Base-by-base conservation (phyloP, 1,284 basidiomycete species). In the Melanopsichium pennsylvanicum region DNA sequence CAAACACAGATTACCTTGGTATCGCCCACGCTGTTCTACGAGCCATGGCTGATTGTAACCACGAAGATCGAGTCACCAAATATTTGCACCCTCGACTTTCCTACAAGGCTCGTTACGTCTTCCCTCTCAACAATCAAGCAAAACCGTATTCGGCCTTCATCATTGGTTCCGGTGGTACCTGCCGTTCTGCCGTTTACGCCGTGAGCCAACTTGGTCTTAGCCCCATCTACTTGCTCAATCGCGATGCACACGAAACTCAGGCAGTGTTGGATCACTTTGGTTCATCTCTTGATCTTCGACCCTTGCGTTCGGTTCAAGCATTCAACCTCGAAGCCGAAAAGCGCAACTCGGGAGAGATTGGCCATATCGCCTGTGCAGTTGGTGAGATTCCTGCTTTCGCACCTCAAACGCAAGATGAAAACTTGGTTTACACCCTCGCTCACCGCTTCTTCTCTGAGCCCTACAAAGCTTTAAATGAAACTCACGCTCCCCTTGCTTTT, bases 321-420 rank as follows among this genome's bases (percentile, higher is more conserved):
- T 73, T 45, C 47, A 46, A 67, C 4, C 33, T 19, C 2, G 63
- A 73, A 44, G 45, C 49, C 4, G 43, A 18, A 5, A 42, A 54
- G 21, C 49, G 71, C 13, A 23, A 55, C 3, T 26, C 38, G 3
- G 71, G 71, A n/a, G 69, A 71, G 36, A 26, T 70, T 6, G 71
- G 71, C 1, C 52, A 54, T 26, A 23, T 74, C 13, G 71, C 48
- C 8, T 55, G 50, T 36, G 64, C 54, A 0, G 78, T 81, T 0
- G 79, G 79, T 10, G 79, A 79, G 4, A 81, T 81, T 13, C 79
- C 79, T 5, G 72, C 70, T 12, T 67, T 81, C 18, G 68, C 59
- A 22, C 79, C 79, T 2, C 27, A 45, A 4, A 77, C 74, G 0
- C 59, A 61, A 9, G 74, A 67, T 5, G 79, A 81, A 49, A 76